phyloP scores from a whole-genome alignment of 2,329 filamentous ascomycete genomes.

The Aureobasidium pullulans region DNA sequence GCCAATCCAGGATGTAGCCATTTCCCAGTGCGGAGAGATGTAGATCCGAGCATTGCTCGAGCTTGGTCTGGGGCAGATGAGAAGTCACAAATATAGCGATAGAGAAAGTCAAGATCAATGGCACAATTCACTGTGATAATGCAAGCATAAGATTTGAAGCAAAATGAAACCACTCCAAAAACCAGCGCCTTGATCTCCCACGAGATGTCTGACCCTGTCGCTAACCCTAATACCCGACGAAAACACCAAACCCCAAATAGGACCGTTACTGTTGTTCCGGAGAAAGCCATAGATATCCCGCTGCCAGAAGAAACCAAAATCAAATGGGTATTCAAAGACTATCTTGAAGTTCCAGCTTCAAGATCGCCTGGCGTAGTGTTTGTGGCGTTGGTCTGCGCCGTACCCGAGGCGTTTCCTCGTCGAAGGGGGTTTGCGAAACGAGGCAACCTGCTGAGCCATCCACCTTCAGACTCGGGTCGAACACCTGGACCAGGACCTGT shows the following conservation, averaged over 20 bases:
- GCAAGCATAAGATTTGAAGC: background rate
- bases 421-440: conserved; percentile 21
- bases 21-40: conserved; percentile 92
- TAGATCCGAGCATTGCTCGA: conserved; percentile 30
- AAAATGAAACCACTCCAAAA: background rate
- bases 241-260: background rate
- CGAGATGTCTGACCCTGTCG: background rate
- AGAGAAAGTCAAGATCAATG: background rate
- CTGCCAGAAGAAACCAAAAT: background rate
- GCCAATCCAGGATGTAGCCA: conserved; percentile 75
- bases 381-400: conserved; percentile 3
- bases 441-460: conserved; percentile 22
- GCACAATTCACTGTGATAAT: background rate
- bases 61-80: no score
- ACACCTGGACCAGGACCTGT: background rate
- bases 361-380: conserved; percentile 21
- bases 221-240: background rate
- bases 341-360: conserved; percentile 22
- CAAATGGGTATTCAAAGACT: background rate
- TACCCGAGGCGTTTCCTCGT: conserved; percentile 14
- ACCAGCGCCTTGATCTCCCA: background rate
- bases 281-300: background rate
- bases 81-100: background rate
- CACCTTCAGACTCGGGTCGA: conserved; percentile 5
- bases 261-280: conserved; percentile 4